Percentiles rank a stretch among this genome's conserved stretches.
Conservation (phyloP, 768 basidiomycete species). For the Termitomyces sp. region DNA sequence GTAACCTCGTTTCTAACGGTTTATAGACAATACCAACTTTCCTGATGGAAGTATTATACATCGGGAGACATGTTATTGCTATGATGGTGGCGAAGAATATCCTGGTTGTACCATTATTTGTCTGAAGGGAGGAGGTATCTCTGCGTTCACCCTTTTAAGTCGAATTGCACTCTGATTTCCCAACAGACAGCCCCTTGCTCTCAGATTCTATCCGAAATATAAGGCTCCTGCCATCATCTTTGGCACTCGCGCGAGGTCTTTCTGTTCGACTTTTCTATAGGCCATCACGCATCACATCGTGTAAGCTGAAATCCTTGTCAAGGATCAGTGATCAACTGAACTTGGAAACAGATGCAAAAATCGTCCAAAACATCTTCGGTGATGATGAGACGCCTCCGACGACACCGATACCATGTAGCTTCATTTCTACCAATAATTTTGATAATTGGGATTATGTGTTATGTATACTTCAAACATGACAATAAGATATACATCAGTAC, state of each 20-base stretch:
- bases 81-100: conserved; percentile 26
- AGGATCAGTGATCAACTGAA: neutral
- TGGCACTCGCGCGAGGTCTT: conserved; percentile 13
- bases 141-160: neutral
- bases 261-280: conserved; percentile 46
- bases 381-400: conserved; percentile 25
- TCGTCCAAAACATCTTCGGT: conserved; percentile 23
- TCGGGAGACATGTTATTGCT: conserved; percentile 43
- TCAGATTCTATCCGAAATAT: neutral
- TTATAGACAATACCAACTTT: conserved; percentile 1
- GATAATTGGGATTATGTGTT: conserved; percentile 55
- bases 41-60: conserved; percentile 17
- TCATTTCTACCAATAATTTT: conserved; percentile 33
- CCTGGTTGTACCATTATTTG: conserved; percentile 41
- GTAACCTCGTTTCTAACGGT: neutral
- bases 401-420: conserved; percentile 47
- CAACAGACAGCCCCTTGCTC: conserved; percentile 7
- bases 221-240: neutral
- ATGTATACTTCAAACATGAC: conserved; percentile 33
- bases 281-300: conserved; percentile 17
- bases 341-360: conserved; percentile 13
- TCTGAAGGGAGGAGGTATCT: conserved; percentile 29
- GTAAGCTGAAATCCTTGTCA: conserved; percentile 20
- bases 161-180: neutral
- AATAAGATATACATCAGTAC: conserved; percentile 7